These are phyloP conservation scores for Periconia digitata DNA, from an alignment of 2,329 filamentous ascomycete species.

Conservation along the genomic window DNA sequence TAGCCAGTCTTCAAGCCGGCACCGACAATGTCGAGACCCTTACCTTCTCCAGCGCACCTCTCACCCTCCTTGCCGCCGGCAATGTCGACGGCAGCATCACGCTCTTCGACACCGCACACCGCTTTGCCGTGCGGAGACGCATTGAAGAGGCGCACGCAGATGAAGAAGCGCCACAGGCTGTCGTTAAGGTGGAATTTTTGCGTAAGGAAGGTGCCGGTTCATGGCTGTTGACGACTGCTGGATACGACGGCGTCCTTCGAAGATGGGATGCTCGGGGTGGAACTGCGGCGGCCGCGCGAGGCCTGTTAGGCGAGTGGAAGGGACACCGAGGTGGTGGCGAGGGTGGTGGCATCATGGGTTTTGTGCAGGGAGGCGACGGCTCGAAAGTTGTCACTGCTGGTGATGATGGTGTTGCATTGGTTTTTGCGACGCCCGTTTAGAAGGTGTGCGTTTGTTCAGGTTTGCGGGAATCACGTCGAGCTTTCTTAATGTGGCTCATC, in stretches of 20 bases:
- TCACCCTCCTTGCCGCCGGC: conserved; percentile 63
- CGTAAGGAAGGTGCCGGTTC: conserved; percentile 44
- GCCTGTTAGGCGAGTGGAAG: conserved; percentile 82
- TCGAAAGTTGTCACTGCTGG: conserved; percentile 83
- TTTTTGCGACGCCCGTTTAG: conserved; percentile 27
- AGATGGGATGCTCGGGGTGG: conserved; percentile 81
- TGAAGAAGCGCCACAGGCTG: conserved; percentile 73
- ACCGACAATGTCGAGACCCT: conserved; percentile 77
- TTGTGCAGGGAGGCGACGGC: conserved; percentile 76
- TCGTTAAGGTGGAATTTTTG: conserved; percentile 92
- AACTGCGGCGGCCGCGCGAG: conserved; percentile 66
- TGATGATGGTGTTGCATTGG: conserved; percentile 62
- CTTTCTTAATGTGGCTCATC: not conserved
- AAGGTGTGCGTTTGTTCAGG: too few species aligned
- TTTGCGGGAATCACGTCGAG: not conserved
- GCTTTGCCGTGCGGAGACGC: conserved; percentile 82
- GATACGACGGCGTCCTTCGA: conserved; percentile 88
- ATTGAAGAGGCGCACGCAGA: conserved; percentile 78
- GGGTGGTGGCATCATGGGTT: conserved; percentile 85
- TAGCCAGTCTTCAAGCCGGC: conserved; percentile 82
- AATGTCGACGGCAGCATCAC: conserved; percentile 72
- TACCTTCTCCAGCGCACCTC: conserved; percentile 62
- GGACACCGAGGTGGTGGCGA: conserved; percentile 84
- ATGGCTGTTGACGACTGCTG: conserved; percentile 83
- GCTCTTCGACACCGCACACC: conserved; percentile 82